Evolutionary conservation across 495 filamentous ascomycete species (phyloP), one percentile per base, ranked within the genome.

Genomic region (Hypoxylon crocopeplum): DNA sequence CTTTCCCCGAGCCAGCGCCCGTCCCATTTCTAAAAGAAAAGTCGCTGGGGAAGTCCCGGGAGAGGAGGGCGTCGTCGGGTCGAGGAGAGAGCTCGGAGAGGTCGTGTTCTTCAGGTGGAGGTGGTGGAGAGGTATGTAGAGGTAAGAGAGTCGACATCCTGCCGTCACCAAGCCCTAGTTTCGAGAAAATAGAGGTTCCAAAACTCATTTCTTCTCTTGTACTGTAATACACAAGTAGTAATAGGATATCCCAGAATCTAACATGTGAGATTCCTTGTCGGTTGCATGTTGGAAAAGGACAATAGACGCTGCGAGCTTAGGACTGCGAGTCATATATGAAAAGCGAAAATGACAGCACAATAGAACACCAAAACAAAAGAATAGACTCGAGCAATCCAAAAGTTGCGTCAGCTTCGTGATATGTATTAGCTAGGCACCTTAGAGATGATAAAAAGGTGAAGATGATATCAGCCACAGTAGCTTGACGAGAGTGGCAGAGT

Each of bases 1-100:
- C 42, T 0, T 40, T 50, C 3, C 3, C 25, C 15, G 39, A 10
- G 12, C 24, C 15, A 10, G 41, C 19, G 2, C 25, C 16, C 1
- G 17, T 38, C 1, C 30, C 32, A 12, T 60, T 30, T 27, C 13
- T 19, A 10, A 37, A 46, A 20, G 33, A 2, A 21, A 48, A 40
- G 19, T 36, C 13, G 7, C 47, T 37, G 2, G 36, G 10, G 20
- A 29, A 40, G 4, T 62, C 54, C 27, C 56, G 40, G 6, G 59
- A 55, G 2, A 75, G 62, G 12, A 75, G 52, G 5, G 51, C 64
- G 40, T 77, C 62, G 25, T 77, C 74, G 7, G 76, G 69, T 39
- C 64, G 66, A 1, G 77, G 76, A 7, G 75, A 76, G 5, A 80
- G 65, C 5, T 79, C 73, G 19, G 67, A 55, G 15, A 80, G 61